These are phyloP conservation scores for Mortierella sp. DNA, from an alignment of 371 early-diverging fungal genomes.

Conservation along the genomic window DNA sequence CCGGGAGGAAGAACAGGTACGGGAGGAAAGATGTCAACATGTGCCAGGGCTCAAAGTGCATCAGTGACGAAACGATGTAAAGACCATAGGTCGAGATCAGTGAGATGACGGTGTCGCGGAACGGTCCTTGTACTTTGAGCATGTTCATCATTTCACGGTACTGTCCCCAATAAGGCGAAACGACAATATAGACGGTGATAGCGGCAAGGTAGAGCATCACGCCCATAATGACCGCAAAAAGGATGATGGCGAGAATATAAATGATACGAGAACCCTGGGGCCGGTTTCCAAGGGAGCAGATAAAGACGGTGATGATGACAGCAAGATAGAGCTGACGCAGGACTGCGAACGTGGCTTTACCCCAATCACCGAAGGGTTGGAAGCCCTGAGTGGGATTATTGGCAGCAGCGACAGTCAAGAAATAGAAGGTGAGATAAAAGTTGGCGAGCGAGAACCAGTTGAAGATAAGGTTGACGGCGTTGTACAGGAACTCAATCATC, in stretches of 20 bases:
- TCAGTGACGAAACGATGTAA: slow-evolving; percentile 78
- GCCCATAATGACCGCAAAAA: slow-evolving; percentile 83
- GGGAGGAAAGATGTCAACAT: slow-evolving; percentile 92
- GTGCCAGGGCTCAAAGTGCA: slow-evolving; percentile 95
- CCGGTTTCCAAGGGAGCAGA: slow-evolving; percentile 84
- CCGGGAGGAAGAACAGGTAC: slow-evolving; percentile 87
- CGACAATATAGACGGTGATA: slow-evolving; percentile 62
- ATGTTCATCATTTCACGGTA: slow-evolving; percentile 18
- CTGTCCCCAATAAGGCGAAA: slow-evolving; percentile 26
- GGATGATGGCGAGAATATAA: slow-evolving; percentile 70
- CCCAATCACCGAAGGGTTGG: slow-evolving; percentile 58
- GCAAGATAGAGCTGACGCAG: slow-evolving; percentile 72
- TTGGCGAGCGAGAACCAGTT: slow-evolving; percentile 78
- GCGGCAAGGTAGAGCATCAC: slow-evolving; percentile 76
- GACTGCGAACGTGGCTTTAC: slow-evolving; percentile 57
- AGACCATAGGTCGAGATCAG: slow-evolving; percentile 86
- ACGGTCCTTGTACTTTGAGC: slow-evolving; percentile 57
- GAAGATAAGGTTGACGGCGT: slow-evolving; percentile 78
- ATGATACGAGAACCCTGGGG: slow-evolving; percentile 78
- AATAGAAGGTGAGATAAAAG: slow-evolving; percentile 37
- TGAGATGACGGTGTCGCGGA: slow-evolving; percentile 89
- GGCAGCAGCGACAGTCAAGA: slow-evolving; percentile 45
- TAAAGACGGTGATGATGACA: slow-evolving; percentile 76
- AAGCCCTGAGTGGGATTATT: slow-evolving; percentile 54
- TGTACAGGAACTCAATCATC: slow-evolving; percentile 78